Base-by-base conservation (phyloP, 345 rosid genomes). In the Sisymbrium altissimum region DNA sequence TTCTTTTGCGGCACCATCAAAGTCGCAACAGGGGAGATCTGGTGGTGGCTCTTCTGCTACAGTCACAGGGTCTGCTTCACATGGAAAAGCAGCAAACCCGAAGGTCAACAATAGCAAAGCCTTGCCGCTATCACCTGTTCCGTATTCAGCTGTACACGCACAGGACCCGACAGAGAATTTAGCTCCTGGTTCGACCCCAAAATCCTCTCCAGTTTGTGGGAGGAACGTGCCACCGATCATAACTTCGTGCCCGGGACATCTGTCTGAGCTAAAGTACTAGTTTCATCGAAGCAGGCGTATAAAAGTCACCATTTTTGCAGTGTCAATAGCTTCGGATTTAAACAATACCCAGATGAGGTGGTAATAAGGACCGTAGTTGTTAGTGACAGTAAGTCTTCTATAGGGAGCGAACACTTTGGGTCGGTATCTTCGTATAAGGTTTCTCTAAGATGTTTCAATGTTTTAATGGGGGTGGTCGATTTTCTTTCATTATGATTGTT, bases 131-230 rank as follows among this genome's bases (percentile, higher is more conserved):
- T 70, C 76, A 70, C 66, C 72, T 30, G 38, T 46, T 70, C 15
- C 54, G 66, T 79, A 73, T 23, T 62, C 78, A 40, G 64, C 83
- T 4, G 40, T 29, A 59, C 75, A 74, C 27, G 39, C 73, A 54
- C 63, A 80, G 10, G 85, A 81, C 17, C 81, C 53, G 63, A 27
- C 40, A 6, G 85, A 81, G 35, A 84, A 74, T 70, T 54, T 80
- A 61, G 73, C 82, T 13, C 53, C 76, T 11, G 77, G 80, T 57
- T 68, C 81, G 40, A 54, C 76, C 23, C 82, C 80, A 71, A 84
- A 82, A 57, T 71, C 79, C 7, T 85, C 92, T 60, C 84, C 87
- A 4, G 87, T 83, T 53, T 85, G 91, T 71, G 84, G 89, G 55
- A 85, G 91, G 79, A 87, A 80, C 63, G 79, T 85, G 75, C 85